phyloP scores from a whole-genome alignment of 2,329 filamentous ascomycete species.

The Shiraia bambusicola region DNA sequence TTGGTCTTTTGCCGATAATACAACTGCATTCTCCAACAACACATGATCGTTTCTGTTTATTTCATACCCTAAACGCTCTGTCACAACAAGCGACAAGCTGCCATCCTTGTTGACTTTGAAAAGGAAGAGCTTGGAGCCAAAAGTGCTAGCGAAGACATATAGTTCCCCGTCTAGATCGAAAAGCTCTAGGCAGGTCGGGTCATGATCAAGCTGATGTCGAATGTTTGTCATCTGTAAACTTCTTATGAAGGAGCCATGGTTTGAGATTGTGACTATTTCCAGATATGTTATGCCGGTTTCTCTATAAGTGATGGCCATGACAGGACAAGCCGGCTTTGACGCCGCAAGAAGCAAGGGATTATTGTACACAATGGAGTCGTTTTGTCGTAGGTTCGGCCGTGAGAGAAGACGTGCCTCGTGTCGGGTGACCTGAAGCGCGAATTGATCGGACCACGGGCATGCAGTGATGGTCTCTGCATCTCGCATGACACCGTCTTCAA shows the following conservation, averaged over 20 bases:
- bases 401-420: constrained; percentile 27
- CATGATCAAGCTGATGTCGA: constrained; percentile 21
- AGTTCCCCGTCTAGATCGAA: constrained; percentile 19
- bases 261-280: constrained; percentile 18
- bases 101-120: constrained; percentile 18
- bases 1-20: constrained; percentile 14
- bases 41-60: constrained; percentile 8
- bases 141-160: constrained; percentile 34
- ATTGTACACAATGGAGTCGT: constrained; percentile 19
- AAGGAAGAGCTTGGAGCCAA: constrained; percentile 25
- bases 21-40: constrained; percentile 35
- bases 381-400: constrained; percentile 16
- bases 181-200: constrained; percentile 40
- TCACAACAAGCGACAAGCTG: constrained; percentile 7
- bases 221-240: constrained; percentile 1
- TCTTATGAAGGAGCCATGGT: constrained; percentile 18
- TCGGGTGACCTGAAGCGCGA: constrained; percentile 37
- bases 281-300: constrained; percentile 23
- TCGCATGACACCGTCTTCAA: constrained; percentile 29
- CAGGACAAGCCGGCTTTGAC: constrained; percentile 14
- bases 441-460: constrained; percentile 19
- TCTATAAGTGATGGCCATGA: constrained; percentile 24
- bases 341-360: constrained; percentile 25
- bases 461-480: constrained; percentile 37
- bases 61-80: constrained; percentile 12